These are phyloP conservation scores for Sarcocystis neurona DNA, from an alignment of 169 alveolate genomes.

Conservation along the genomic window DNA sequence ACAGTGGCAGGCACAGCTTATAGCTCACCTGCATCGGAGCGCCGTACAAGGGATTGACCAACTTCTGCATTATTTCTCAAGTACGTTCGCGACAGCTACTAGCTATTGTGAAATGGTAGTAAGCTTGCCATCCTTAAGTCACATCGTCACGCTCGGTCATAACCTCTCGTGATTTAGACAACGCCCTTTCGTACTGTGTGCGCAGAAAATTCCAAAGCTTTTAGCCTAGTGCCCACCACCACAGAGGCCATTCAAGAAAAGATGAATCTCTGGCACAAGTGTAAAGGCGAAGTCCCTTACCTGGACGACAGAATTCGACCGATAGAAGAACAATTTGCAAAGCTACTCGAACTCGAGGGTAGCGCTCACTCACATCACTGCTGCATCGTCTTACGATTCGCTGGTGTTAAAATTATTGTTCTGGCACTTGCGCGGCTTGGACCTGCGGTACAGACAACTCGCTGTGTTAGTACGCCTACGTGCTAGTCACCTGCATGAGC, in stretches of 20 bases:
- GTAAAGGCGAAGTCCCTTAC: constrained; percentile 44
- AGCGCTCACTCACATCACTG: not conserved
- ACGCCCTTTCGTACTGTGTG: not conserved
- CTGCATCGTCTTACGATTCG: not conserved
- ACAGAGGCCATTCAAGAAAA: constrained; percentile 51
- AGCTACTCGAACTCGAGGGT: constrained; percentile 66
- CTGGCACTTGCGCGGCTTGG: no score
- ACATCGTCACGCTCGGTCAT: not conserved
- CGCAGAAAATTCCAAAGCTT: constrained; percentile 53
- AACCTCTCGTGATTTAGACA: not conserved
- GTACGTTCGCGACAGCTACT: not conserved
- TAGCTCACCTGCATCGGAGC: constrained; percentile 69
- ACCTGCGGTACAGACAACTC: no score
- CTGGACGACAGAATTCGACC: constrained; percentile 63
- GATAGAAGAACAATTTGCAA: constrained; percentile 48
- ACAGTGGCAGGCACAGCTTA: constrained; percentile 69
- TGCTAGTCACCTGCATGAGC: no score
- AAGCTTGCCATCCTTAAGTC: not conserved
- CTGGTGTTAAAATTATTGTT: not conserved
- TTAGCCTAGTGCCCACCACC: constrained; percentile 45
- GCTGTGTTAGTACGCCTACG: no score
- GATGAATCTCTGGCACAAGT: constrained; percentile 50
- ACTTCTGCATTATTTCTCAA: not conserved
- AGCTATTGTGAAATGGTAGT: not conserved
- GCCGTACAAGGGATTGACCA: constrained; percentile 52